phyloP scores from a whole-genome alignment of 2,329 filamentous ascomycete species.

The Venturia carpophila region DNA sequence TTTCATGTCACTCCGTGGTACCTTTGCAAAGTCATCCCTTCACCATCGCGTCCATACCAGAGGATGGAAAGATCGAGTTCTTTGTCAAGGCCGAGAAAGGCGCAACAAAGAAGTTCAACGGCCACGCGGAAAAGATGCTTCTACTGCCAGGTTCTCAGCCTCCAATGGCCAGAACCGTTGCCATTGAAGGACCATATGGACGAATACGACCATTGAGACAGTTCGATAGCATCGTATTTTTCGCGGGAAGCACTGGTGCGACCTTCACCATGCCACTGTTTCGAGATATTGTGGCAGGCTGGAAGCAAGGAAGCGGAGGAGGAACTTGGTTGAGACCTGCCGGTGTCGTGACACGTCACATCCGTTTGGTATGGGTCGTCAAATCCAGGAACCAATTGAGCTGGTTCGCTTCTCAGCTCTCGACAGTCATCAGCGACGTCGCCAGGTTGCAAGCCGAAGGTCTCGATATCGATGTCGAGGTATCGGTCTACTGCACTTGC shows the following conservation, averaged over 20 bases:
- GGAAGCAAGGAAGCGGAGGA: slow-evolving; percentile 29
- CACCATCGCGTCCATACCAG: slow-evolving; percentile 51
- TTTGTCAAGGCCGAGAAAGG: slow-evolving; percentile 48
- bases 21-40: slow-evolving; percentile 58
- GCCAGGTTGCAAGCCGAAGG: slow-evolving; percentile 32
- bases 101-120: slow-evolving; percentile 44
- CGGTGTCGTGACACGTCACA: slow-evolving; percentile 38
- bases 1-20: slow-evolving; percentile 49
- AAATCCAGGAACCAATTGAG: slow-evolving; percentile 45
- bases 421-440: slow-evolving; percentile 38
- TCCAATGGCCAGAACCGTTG: slow-evolving; percentile 31
- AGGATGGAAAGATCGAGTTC: slow-evolving; percentile 50
- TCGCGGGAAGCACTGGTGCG: slow-evolving; percentile 54
- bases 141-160: slow-evolving; percentile 22
- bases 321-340: slow-evolving; percentile 21
- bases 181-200: slow-evolving; percentile 50
- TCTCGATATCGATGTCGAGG: slow-evolving; percentile 39
- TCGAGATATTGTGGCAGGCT: slow-evolving; percentile 46
- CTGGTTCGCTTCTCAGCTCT: slow-evolving; percentile 48
- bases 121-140: slow-evolving; percentile 39
- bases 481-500: slow-evolving; percentile 50
- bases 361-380: slow-evolving; percentile 53
- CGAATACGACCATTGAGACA: slow-evolving; percentile 45
- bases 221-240: slow-evolving; percentile 53
- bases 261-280: slow-evolving; percentile 51